Evolutionary conservation across 2,329 filamentous ascomycete species (phyloP).

Genomic region (Cladosporium colombiae): DNA sequence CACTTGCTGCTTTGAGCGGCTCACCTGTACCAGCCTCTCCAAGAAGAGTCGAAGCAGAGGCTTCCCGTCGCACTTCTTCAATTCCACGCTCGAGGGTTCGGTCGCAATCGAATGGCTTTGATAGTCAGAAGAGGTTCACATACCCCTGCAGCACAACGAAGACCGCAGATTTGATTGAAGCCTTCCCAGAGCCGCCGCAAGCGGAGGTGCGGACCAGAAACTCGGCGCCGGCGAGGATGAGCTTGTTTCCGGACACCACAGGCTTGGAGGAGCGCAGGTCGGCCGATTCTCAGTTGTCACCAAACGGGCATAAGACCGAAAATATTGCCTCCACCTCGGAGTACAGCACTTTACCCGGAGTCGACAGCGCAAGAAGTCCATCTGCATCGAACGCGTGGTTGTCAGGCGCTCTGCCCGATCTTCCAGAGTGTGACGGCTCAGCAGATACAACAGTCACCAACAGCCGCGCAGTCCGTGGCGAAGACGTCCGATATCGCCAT

Average conservation of each 20-base stretch:
- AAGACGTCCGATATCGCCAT: neutral
- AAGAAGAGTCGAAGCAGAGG: conserved; percentile 23
- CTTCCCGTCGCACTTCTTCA: conserved; percentile 24
- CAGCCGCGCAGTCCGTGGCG: neutral
- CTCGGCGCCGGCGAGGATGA: conserved; percentile 19
- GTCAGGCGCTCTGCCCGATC: neutral
- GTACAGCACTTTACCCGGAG: neutral
- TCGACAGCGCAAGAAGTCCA: neutral
- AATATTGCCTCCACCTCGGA: neutral
- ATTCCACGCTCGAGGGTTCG: conserved; percentile 20
- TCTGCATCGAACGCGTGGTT: conserved; percentile 3
- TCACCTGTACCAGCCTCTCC: conserved; percentile 29
- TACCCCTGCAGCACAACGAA: conserved; percentile 23
- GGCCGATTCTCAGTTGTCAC: conserved; percentile 15
- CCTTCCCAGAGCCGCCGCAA: conserved; percentile 29
- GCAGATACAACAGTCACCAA: neutral
- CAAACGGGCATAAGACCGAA: neutral
- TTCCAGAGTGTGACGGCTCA: neutral
- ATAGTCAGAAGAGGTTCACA: neutral
- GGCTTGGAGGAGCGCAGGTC: conserved; percentile 26
- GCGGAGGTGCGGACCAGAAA: conserved; percentile 21
- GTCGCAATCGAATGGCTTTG: neutral
- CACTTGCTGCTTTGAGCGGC: conserved; percentile 28
- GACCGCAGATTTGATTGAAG: conserved; percentile 28
- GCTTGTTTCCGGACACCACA: neutral